Conservation (phyloP, 176 grass and related monocot genomes). For the Hsuehochloa calcarea region DNA sequence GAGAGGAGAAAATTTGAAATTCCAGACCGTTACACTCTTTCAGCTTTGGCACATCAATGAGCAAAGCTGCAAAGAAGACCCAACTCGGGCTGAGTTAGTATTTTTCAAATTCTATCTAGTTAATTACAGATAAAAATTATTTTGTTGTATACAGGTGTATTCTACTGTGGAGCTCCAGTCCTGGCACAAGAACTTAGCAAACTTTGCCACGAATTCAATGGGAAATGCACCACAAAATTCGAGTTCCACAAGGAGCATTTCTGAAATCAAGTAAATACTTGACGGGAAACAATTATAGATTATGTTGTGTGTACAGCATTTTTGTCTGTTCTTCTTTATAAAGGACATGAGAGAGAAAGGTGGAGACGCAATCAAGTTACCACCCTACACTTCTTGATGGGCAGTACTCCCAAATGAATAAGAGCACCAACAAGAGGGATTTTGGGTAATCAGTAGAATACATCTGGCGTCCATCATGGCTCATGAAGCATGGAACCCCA, state of each 20-base stretch:
- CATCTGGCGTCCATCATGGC: slow-evolving; percentile 2
- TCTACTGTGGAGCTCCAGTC: slow-evolving; percentile 93
- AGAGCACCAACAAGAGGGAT: slow-evolving; percentile 11
- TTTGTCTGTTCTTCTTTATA: slow-evolving; percentile 43
- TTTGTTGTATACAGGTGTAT: slow-evolving; percentile 71
- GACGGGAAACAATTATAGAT: slow-evolving; percentile 1
- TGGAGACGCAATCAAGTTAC: not conserved
- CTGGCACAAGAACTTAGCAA: slow-evolving; percentile 90
- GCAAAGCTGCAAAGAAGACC: not conserved
- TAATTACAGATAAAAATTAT: not conserved
- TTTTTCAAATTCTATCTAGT: not conserved
- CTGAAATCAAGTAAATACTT: slow-evolving; percentile 63
- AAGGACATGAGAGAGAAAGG: slow-evolving; percentile 20
- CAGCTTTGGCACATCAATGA: not conserved
- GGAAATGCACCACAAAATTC: slow-evolving; percentile 75
- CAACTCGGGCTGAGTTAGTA: not conserved
- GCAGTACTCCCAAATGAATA: slow-evolving; percentile 2
- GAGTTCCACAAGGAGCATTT: slow-evolving; percentile 99
- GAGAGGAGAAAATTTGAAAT: not conserved
- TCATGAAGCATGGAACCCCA: not conserved
- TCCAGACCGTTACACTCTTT: not conserved
- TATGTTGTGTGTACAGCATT: slow-evolving; percentile 47
- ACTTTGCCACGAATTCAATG: slow-evolving; percentile 89
- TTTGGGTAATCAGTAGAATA: slow-evolving; percentile 11
- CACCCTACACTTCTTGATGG: not conserved